A percentile compares a stretch with the other conserved stretches of the same genome.
phyloP scores from a whole-genome alignment of 2,329 filamentous ascomycete genomes.

The Cytospora leucostoma region DNA sequence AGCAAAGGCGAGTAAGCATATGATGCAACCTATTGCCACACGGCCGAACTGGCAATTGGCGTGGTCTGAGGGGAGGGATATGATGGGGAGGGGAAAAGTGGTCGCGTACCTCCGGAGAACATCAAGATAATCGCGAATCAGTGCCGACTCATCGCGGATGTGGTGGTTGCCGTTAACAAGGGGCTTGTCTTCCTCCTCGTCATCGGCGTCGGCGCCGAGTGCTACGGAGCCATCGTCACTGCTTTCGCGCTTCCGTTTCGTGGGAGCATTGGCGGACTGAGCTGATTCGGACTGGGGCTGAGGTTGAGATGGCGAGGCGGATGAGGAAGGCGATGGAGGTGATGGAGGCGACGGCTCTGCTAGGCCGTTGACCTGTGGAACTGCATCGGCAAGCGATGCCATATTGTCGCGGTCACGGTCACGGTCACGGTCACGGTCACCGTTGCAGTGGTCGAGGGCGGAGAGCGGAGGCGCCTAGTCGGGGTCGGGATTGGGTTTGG shows the following conservation, averaged over 20 bases:
- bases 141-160: conserved; percentile 37
- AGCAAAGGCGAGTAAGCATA: conserved; percentile 35
- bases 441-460: conserved; percentile 14
- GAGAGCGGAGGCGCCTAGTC: conserved; percentile 19
- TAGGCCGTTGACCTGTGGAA: conserved; percentile 37
- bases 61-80: neutral
- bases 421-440: too few species aligned
- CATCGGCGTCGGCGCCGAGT: conserved; percentile 21
- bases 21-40: neutral
- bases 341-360: conserved; percentile 31
- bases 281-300: conserved; percentile 33
- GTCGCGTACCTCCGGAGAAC: conserved; percentile 46
- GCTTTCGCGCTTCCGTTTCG: conserved; percentile 62
- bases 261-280: conserved; percentile 35
- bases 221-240: conserved; percentile 41
- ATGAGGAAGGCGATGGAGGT: neutral
- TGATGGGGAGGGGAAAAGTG: neutral
- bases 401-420: conserved; percentile 29
- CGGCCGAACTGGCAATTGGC: neutral
- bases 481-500: conserved; percentile 14
- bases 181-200: conserved; percentile 33
- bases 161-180: conserved; percentile 32
- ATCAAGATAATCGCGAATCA: conserved; percentile 45
- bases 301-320: conserved; percentile 2
- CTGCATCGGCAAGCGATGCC: conserved; percentile 36